phyloP scores from a whole-genome alignment of 2,329 filamentous ascomycete genomes.

The Aspergillus neoniger region DNA sequence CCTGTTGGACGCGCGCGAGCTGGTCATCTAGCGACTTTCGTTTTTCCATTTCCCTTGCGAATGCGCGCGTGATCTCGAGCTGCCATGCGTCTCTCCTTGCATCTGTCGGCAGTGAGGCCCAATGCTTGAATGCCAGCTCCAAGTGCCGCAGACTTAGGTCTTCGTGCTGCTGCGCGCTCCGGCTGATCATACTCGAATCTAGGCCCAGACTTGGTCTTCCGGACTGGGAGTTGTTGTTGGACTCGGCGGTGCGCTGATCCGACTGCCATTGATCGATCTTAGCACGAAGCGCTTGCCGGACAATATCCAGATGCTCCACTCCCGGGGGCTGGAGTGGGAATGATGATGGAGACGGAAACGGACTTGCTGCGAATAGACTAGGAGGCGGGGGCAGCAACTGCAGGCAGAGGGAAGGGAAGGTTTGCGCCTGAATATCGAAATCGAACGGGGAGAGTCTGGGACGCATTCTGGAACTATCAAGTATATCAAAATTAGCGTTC shows the following conservation, averaged over 20 bases:
- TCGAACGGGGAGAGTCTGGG: slow-evolving; percentile 59
- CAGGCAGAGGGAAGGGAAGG: slow-evolving; percentile 81
- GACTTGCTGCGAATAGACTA: slow-evolving; percentile 78
- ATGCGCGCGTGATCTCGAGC: slow-evolving; percentile 51
- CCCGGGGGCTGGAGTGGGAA: slow-evolving; percentile 80
- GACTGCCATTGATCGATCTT: slow-evolving; percentile 68
- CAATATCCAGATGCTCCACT: slow-evolving; percentile 70
- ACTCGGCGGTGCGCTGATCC: slow-evolving; percentile 37
- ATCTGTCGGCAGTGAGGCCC: slow-evolving; percentile 64
- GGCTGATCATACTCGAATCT: slow-evolving; percentile 43
- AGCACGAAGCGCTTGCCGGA: slow-evolving; percentile 66
- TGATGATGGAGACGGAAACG: slow-evolving; percentile 73
- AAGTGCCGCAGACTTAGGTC: slow-evolving; percentile 73
- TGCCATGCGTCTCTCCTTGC: slow-evolving; percentile 53
- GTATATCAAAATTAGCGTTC: slow-evolving; percentile 9
- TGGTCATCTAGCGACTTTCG: slow-evolving; percentile 46
- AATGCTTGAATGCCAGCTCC: slow-evolving; percentile 74
- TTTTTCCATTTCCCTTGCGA: slow-evolving; percentile 47
- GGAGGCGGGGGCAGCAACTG: slow-evolving; percentile 78
- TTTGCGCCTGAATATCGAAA: slow-evolving; percentile 81
- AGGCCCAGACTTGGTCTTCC: slow-evolving; percentile 28
- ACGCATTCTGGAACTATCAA: slow-evolving; percentile 45
- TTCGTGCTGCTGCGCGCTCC: slow-evolving; percentile 62
- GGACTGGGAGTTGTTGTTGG: slow-evolving; percentile 49
- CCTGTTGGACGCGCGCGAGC: slow-evolving; percentile 49